Percentiles rank a stretch among this genome's conserved stretches.
These are phyloP conservation scores for Fagus sylvatica DNA, from an alignment of 306 rosid species.

Conservation along the genomic window DNA sequence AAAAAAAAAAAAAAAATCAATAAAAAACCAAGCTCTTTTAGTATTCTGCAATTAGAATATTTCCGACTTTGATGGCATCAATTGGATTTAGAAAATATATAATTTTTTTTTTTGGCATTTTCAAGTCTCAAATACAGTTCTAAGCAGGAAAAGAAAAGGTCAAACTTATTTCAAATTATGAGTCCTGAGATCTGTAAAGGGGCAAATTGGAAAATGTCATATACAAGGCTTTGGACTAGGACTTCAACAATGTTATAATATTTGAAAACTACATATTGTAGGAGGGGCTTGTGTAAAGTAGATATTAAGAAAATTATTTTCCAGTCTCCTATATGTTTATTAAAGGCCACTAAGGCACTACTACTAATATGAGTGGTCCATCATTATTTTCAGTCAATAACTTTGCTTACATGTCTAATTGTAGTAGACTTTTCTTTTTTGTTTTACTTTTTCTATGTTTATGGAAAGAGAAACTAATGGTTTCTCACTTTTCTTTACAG, in stretches of 20 bases:
- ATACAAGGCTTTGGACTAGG: background rate
- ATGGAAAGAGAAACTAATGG: background rate
- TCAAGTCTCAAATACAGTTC: background rate
- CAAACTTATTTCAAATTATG: background rate
- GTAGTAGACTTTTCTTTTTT: background rate
- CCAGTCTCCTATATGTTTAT: background rate
- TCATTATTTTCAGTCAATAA: too few species aligned
- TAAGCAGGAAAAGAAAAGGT: background rate
- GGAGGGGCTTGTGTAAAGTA: background rate
- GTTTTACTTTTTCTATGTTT: background rate
- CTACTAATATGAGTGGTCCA: background rate
- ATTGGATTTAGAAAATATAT: background rate
- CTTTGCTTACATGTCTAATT: too few species aligned
- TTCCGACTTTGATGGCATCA: background rate
- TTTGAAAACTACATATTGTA: background rate
- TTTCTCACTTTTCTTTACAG: slow-evolving; percentile 8
- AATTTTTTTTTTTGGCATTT: background rate
- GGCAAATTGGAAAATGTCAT: background rate
- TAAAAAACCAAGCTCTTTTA: background rate
- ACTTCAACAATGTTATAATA: background rate
- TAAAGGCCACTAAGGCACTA: background rate
- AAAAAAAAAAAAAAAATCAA: background rate
- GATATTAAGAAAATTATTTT: background rate
- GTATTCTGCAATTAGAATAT: background rate
- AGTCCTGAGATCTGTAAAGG: background rate